Base-by-base conservation (phyloP, 2,329 filamentous ascomycete genomes). In the Fusarium bulbicola region DNA sequence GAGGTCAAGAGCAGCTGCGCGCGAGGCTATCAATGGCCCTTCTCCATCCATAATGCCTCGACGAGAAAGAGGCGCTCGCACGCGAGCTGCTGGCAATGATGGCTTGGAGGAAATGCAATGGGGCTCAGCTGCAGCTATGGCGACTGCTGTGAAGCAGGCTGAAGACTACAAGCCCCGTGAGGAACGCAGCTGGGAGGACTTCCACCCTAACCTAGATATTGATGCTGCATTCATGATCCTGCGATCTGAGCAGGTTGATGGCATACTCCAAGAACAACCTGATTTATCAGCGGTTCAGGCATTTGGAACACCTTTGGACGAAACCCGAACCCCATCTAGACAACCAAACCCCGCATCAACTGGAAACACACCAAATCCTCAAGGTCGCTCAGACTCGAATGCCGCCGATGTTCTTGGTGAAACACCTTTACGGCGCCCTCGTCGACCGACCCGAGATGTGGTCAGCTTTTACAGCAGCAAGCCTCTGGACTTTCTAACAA, bases 91-190 rank as follows among this genome's bases (percentile, higher is more conserved):
- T 28, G 85, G 87, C n/a, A 86, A 85, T 73, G 86, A 86, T 63
- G 85, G 86, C 63, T 84, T 85, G 68, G 88, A 89, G 73, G 87
- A 86, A 75, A 93, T 93, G 80, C 89, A 93, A 74, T 97, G 93
- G 82, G 94, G 92, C 77, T 95, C 93, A 50, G 94, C 92, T n/a
- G 94, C 95, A 18, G 95, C 95, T 34, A 93, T 95, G 30, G 94
- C 95, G 57, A 95, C 94, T 11, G 92, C 93, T 8, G 92, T 96
- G 66, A 93, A 94, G 75, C 95, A 97, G 80, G 95, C 91, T 77
- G 96, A 98, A 85, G 95, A 95, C 57, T 98, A 98, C 84, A 99
- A 99, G 81, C 96, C 96, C 37, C 89, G 96, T 79, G 96, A 99
- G 83, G 96, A 99, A 84, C 91, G 95, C 71, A 94, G 94, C 59